A percentile compares a stretch with the other conserved stretches of the same genome.
Evolutionary conservation across 2,329 filamentous ascomycete species (phyloP).

Genomic region (Gyromitra esculenta): DNA sequence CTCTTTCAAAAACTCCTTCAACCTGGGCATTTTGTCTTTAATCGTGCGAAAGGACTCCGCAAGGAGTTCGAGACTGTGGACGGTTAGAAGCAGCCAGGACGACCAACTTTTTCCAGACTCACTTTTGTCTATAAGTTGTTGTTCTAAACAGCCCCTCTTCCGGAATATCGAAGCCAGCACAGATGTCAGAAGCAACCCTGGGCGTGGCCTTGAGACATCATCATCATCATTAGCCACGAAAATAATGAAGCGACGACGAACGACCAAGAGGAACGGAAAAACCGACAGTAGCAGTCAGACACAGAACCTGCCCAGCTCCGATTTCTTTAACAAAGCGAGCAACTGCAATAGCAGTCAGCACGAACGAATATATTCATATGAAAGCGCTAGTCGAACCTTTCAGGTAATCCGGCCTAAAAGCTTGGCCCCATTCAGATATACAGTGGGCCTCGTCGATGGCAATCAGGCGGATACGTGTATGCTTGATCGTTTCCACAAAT

Average conservation of each 20-base stretch:
- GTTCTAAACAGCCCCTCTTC: constrained; percentile 68
- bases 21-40: constrained; percentile 63
- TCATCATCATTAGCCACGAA: neutral
- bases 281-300: constrained; percentile 67
- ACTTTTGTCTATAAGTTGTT: constrained; percentile 69
- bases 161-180: constrained; percentile 66
- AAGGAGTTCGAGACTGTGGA: constrained; percentile 64
- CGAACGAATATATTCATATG: neutral
- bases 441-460: constrained; percentile 99
- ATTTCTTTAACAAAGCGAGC: constrained; percentile 68
- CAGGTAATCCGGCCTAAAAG: constrained; percentile 95
- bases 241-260: neutral
- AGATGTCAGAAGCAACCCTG: constrained; percentile 67
- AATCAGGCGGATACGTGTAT: constrained; percentile 69
- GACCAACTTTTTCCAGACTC: constrained; percentile 7
- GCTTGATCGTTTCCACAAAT: constrained; percentile 68
- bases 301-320: constrained; percentile 69
- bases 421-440: constrained; percentile 98
- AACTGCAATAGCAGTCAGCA: constrained; percentile 59
- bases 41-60: constrained; percentile 63
- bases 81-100: neutral
- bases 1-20: constrained; percentile 65
- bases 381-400: constrained; percentile 58
- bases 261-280: neutral
- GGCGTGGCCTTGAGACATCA: constrained; percentile 63